A percentile compares a stretch with the other conserved stretches of the same genome.
Evolutionary conservation across 1,139 yeast species (phyloP).

Genomic region (Candida buenavistaensis): DNA sequence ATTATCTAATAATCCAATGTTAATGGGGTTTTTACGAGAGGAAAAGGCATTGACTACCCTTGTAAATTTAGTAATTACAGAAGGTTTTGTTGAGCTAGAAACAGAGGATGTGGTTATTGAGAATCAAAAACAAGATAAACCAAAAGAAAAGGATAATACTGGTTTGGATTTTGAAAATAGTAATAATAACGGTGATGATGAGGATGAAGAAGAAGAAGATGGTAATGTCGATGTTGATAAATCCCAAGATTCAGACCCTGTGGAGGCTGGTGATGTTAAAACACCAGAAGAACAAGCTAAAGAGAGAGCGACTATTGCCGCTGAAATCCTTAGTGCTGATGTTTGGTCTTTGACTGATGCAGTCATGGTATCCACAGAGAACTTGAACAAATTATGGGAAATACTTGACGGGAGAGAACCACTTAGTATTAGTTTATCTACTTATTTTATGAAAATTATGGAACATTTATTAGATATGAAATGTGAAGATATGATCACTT

Average conservation of each 20-base stretch:
- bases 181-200: slow-evolving; percentile 19
- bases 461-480: slow-evolving; percentile 92
- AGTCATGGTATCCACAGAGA: slow-evolving; percentile 70
- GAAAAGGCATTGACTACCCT: slow-evolving; percentile 66
- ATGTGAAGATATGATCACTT: slow-evolving; percentile 75
- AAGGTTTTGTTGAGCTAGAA: slow-evolving; percentile 23
- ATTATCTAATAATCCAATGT: slow-evolving; percentile 75
- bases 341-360: slow-evolving; percentile 95
- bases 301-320: slow-evolving; percentile 81
- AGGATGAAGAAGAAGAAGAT: slow-evolving; percentile 17
- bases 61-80: slow-evolving; percentile 65
- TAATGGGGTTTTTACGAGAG: slow-evolving; percentile 78
- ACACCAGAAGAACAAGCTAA: slow-evolving; percentile 54
- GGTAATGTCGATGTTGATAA: slow-evolving; percentile 15
- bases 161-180: slow-evolving; percentile 27
- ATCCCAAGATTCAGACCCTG: slow-evolving; percentile 13
- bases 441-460: slow-evolving; percentile 91
- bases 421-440: slow-evolving; percentile 73
- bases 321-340: slow-evolving; percentile 88
- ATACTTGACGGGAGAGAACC: slow-evolving; percentile 61
- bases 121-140: slow-evolving; percentile 6
- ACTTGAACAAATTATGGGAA: slow-evolving; percentile 75
- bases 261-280: slow-evolving; percentile 24
- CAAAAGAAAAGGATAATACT: slow-evolving; percentile 14
- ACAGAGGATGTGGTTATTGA: slow-evolving; percentile 5